Evolutionary conservation across 2,329 filamentous ascomycete genomes (phyloP), one percentile per base, ranked within the genome.

Genomic region (Trichoderma harzianum): DNA sequence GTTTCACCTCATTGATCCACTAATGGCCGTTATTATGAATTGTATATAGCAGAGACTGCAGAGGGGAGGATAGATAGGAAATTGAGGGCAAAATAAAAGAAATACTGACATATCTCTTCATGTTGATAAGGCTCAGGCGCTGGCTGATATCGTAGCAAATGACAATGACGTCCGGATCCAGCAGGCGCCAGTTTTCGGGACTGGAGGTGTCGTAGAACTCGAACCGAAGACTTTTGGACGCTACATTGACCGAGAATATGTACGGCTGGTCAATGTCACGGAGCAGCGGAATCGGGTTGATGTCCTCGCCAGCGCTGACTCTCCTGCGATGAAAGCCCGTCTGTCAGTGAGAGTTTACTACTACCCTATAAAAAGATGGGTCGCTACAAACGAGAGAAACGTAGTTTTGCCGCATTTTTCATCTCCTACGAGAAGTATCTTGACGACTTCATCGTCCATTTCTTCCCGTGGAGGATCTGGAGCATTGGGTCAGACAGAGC

Each of bases 101-200:
- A 34, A 26, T 18, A 83, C 86, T 74, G 72, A 90, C 88, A 76
- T 86, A 80, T 80, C 84, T 81, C 77, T 88, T 84, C 82, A 89
- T 84, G 76, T 89, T 88, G 75, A 89, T 85, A 68, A 91, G 83
- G 75, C 84, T 89, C 57, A 86, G 77, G 55, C 89, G 84, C 73
- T 87, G 86, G 78, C 86, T 87, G 76, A 91, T 89, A 76, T 90
- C 88, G 76, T 88, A 91, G 79, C 89, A 90, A 72, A 90, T 80
- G 32, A 90, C 80, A 65, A 90, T 80, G 34, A 90, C 80, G 77
- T 91, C 86, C 0, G 89, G 89, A 16, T 83, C 83, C 21, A 90
- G 80, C n/a, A 86, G 80, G 61, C 82, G 85, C 89, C 89, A 91
- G 76, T 84, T 87, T 28, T 87, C 85, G 5, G 89, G 88, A 75